Evolutionary conservation across 208 protist species (phyloP).

Genomic region (Tritrichomonas foetus): DNA sequence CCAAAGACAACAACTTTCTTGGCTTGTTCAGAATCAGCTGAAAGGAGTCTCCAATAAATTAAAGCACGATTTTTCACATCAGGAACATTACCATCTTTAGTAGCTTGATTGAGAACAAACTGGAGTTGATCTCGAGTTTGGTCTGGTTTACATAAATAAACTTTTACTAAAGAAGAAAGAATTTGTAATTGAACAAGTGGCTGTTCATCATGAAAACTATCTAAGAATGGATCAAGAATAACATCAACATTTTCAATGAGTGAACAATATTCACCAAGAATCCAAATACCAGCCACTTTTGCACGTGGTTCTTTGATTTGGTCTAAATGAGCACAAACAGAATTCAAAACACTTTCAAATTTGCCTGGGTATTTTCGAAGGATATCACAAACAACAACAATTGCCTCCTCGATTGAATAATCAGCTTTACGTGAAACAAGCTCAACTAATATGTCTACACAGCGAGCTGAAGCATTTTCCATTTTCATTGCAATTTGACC

Average conservation of each 20-base stretch:
- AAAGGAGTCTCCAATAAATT: slow-evolving; percentile 37
- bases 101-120: slow-evolving; percentile 8
- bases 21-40: neutral
- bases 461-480: slow-evolving; percentile 72
- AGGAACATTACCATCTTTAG: slow-evolving; percentile 8
- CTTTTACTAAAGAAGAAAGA: neutral
- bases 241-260: slow-evolving; percentile 84
- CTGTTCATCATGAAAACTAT: slow-evolving; percentile 41
- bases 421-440: slow-evolving; percentile 75
- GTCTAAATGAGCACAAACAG: slow-evolving; percentile 81
- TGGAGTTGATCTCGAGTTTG: neutral
- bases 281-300: slow-evolving; percentile 40
- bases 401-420: slow-evolving; percentile 86
- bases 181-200: slow-evolving; percentile 26
- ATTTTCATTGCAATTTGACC: slow-evolving; percentile 94
- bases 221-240: slow-evolving; percentile 69
- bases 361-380: slow-evolving; percentile 82
- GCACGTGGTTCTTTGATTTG: neutral
- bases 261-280: slow-evolving; percentile 76
- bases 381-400: slow-evolving; percentile 88
- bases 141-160: slow-evolving; percentile 23
- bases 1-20: neutral
- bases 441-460: slow-evolving; percentile 76
- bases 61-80: slow-evolving; percentile 10
- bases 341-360: slow-evolving; percentile 47